phyloP scores from a whole-genome alignment of 495 filamentous ascomycete species.

The Wilcoxina mikolae region DNA sequence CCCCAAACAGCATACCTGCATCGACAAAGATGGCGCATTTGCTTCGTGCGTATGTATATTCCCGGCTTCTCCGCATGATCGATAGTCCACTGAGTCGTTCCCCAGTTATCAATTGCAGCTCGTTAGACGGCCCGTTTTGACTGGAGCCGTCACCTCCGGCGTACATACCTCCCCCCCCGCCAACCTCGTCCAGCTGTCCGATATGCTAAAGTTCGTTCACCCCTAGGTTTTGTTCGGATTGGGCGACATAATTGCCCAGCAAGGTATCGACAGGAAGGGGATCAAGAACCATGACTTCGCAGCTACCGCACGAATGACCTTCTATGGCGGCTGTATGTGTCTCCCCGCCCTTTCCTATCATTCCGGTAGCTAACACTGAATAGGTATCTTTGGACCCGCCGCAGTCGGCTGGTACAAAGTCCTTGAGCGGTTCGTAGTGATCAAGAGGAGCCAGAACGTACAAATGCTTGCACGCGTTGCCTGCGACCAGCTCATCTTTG shows the following conservation, averaged over 20 bases:
- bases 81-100: background rate
- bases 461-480: constrained; percentile 52
- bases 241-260: constrained; percentile 85
- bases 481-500: constrained; percentile 74
- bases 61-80: background rate
- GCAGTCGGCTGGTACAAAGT: constrained; percentile 82
- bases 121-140: background rate
- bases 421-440: constrained; percentile 38
- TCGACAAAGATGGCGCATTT: background rate
- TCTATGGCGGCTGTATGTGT: constrained; percentile 69
- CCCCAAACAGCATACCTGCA: too few species aligned
- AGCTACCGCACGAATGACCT: constrained; percentile 75
- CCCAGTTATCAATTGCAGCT: background rate
- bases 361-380: constrained; percentile 1
- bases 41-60: background rate
- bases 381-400: constrained; percentile 79
- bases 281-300: constrained; percentile 62
- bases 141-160: background rate
- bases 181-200: background rate
- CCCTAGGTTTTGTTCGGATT: constrained; percentile 68
- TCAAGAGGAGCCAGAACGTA: background rate
- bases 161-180: background rate
- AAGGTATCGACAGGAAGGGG: constrained; percentile 72
- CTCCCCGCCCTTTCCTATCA: constrained; percentile 6
- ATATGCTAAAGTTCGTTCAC: background rate